phyloP scores from a whole-genome alignment of 1,284 basidiomycete genomes.

The Schizopora paradoxa region DNA sequence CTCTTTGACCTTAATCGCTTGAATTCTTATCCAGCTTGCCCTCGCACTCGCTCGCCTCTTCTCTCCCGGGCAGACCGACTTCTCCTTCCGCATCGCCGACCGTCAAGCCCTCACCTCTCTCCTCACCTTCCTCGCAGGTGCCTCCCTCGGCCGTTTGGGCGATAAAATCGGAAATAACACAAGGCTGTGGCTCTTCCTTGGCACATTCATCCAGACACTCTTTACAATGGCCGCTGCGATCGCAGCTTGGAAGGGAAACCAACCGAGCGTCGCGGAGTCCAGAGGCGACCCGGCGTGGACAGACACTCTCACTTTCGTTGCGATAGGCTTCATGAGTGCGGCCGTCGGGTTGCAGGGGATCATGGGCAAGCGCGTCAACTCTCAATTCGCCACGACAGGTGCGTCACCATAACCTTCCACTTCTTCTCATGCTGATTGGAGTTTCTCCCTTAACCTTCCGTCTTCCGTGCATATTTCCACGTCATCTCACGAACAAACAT shows the following conservation, averaged over 20 bases:
- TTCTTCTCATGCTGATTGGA: neutral
- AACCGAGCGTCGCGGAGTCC: conserved; percentile 46
- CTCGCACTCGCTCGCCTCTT: conserved; percentile 64
- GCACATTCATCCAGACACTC: conserved; percentile 69
- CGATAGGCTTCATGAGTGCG: conserved; percentile 72
- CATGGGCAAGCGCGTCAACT: conserved; percentile 74
- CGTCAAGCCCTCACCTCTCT: conserved; percentile 78
- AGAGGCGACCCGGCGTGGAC: conserved; percentile 67
- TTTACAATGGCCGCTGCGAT: conserved; percentile 71
- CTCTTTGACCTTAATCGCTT: conserved; percentile 19
- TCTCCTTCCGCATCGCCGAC: conserved; percentile 68
- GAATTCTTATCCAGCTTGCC: conserved; percentile 41
- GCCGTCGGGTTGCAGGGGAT: conserved; percentile 81
- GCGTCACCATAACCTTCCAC: conserved; percentile 29
- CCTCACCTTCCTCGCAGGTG: conserved; percentile 67
- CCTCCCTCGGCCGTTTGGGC: conserved; percentile 65
- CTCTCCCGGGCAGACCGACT: conserved; percentile 41
- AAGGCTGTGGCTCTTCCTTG: conserved; percentile 68
- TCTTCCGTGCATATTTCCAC: neutral
- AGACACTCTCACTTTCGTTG: conserved; percentile 58
- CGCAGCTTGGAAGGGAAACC: conserved; percentile 57
- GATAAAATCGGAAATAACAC: conserved; percentile 67
- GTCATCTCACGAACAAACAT: conserved; percentile 1
- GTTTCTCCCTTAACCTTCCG: conserved; percentile 8
- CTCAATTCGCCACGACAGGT: conserved; percentile 76